Percentiles rank a stretch among this genome's conserved stretches.
phyloP scores from a whole-genome alignment of 2,329 filamentous ascomycete species.

The Macroventuria anomochaeta region DNA sequence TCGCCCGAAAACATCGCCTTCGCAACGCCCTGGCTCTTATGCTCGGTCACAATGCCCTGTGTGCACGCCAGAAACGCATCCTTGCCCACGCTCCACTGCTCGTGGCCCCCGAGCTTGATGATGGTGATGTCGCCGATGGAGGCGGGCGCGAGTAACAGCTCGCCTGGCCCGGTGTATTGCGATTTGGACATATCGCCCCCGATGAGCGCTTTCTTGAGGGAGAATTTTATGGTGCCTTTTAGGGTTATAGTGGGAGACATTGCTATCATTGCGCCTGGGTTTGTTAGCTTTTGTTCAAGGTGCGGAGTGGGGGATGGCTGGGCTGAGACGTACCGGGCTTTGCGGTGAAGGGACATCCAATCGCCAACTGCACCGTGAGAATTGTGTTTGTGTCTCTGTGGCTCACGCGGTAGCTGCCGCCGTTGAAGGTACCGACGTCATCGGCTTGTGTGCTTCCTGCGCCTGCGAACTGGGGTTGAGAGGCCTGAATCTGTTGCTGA shows the following conservation, averaged over 20 bases:
- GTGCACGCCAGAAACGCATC: slow-evolving; percentile 88
- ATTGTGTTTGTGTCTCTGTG: slow-evolving; percentile 92
- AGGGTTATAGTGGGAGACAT: slow-evolving; percentile 91
- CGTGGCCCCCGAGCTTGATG: slow-evolving; percentile 73
- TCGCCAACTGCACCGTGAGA: slow-evolving; percentile 85
- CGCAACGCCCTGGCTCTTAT: slow-evolving; percentile 81
- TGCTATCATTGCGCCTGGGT: slow-evolving; percentile 82
- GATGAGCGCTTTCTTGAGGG: slow-evolving; percentile 86
- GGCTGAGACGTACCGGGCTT: slow-evolving; percentile 75
- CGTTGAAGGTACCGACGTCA: slow-evolving; percentile 96
- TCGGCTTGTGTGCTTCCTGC: slow-evolving; percentile 66
- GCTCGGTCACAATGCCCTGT: slow-evolving; percentile 84
- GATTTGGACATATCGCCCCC: slow-evolving; percentile 81
- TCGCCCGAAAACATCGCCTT: slow-evolving; percentile 96
- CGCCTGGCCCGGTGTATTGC: slow-evolving; percentile 86
- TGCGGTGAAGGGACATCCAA: slow-evolving; percentile 81
- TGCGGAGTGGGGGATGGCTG: no score
- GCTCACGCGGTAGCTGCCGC: slow-evolving; percentile 90
- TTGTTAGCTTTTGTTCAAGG: slow-evolving; percentile 7
- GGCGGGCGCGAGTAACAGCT: slow-evolving; percentile 81
- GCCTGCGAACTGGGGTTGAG: slow-evolving; percentile 36
- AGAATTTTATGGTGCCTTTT: slow-evolving; percentile 83
- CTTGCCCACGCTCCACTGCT: slow-evolving; percentile 83
- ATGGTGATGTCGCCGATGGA: slow-evolving; percentile 85
- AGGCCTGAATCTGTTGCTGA: slow-evolving; percentile 40